A percentile compares a stretch with the other conserved stretches of the same genome.
Conservation (phyloP, 2,329 filamentous ascomycete species). For the Phoma sp. region DNA sequence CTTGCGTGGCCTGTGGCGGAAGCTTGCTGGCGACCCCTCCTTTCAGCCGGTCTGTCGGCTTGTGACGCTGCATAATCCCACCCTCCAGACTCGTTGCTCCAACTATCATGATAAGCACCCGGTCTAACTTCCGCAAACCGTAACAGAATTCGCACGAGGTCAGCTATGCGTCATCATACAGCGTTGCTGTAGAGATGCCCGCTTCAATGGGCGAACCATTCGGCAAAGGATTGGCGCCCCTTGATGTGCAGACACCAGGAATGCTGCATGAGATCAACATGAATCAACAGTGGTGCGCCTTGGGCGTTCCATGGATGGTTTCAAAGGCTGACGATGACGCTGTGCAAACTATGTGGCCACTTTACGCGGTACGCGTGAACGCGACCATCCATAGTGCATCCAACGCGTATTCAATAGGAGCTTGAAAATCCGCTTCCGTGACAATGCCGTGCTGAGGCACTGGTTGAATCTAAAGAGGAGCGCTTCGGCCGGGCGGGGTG, state of each 20-base stretch:
- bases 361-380: slow-evolving; percentile 17
- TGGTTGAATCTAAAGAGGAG: slow-evolving; percentile 21
- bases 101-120: slow-evolving; percentile 9
- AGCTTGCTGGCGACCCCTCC: slow-evolving; percentile 1
- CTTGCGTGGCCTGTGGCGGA: not conserved
- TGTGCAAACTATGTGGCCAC: slow-evolving; percentile 11
- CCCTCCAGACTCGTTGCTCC: slow-evolving; percentile 9
- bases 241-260: slow-evolving; percentile 2
- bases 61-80: slow-evolving; percentile 10
- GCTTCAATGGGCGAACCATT: not conserved
- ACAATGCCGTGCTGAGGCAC: slow-evolving; percentile 27
- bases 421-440: slow-evolving; percentile 17
- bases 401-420: slow-evolving; percentile 14
- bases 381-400: slow-evolving; percentile 6
- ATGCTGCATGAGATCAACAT: slow-evolving; percentile 19
- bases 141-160: slow-evolving; percentile 2
- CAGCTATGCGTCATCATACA: slow-evolving; percentile 13
- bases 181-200: slow-evolving; percentile 11
- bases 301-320: slow-evolving; percentile 14
- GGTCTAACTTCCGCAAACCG: slow-evolving; percentile 8
- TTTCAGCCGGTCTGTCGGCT: slow-evolving; percentile 1
- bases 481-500: slow-evolving; percentile 32
- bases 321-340: slow-evolving; percentile 10
- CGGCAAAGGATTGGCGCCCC: slow-evolving; percentile 5
- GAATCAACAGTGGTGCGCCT: slow-evolving; percentile 13